phyloP scores from a whole-genome alignment of 2,329 filamentous ascomycete species.

The Talaromyces piceae region DNA sequence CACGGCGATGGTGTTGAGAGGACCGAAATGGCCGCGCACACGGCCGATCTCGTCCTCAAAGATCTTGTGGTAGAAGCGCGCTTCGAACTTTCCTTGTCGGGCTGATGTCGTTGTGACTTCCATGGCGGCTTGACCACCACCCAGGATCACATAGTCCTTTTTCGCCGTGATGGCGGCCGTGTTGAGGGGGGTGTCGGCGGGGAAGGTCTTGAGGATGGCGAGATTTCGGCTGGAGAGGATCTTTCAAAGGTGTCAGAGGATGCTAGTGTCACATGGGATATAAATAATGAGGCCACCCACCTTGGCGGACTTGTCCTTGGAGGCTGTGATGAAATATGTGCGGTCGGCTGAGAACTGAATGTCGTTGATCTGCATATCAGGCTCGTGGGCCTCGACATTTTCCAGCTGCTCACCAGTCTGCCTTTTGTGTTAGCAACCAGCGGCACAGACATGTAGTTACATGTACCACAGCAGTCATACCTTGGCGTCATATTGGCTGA shows the following conservation, averaged over 20 bases:
- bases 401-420: conserved; percentile 72
- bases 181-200: conserved; percentile 91
- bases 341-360: conserved; percentile 91
- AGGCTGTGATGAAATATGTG: conserved; percentile 96
- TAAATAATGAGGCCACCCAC: conserved; percentile 43
- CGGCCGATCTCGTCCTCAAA: conserved; percentile 98
- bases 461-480: too few relatives aligned
- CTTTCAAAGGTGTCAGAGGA: conserved; percentile 31
- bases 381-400: conserved; percentile 79
- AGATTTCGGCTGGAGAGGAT: conserved; percentile 81
- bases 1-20: conserved; percentile 89
- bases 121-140: conserved; percentile 97
- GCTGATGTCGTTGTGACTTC: conserved; percentile 93
- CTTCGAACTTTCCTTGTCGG: conserved; percentile 98
- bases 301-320: conserved; percentile 96
- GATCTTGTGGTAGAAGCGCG: conserved; percentile 98
- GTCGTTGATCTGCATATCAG: conserved; percentile 75
- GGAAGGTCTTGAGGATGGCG: conserved; percentile 85
- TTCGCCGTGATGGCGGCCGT: conserved; percentile 87
- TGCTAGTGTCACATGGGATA: background rate
- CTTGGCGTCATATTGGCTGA: conserved; percentile 89
- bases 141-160: conserved; percentile 96
- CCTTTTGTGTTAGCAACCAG: conserved; percentile 15
- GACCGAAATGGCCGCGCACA: conserved; percentile 95
- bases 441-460: too few relatives aligned